These are phyloP conservation scores for Sporothrix protearum DNA, from an alignment of 2,329 filamentous ascomycete species.

Conservation along the genomic window DNA sequence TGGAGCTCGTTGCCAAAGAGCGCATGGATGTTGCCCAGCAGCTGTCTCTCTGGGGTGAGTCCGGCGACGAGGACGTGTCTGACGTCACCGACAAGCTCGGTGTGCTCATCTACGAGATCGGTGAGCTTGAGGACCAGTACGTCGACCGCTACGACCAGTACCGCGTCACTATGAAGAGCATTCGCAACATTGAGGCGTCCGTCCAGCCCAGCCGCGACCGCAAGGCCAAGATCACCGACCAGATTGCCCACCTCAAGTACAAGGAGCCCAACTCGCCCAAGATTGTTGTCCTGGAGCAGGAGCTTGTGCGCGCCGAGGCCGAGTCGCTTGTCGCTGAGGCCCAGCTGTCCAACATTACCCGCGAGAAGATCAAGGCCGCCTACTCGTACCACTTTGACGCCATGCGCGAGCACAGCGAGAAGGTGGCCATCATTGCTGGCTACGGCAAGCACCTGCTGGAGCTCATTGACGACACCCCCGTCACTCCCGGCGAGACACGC, in stretches of 20 bases:
- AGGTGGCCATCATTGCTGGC: conserved; percentile 94
- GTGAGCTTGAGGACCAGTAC: conserved; percentile 96
- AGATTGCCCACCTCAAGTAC: conserved; percentile 98
- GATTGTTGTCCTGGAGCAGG: conserved; percentile 96
- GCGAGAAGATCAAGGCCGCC: conserved; percentile 97
- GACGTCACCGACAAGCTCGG: conserved; percentile 99
- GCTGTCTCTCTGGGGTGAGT: conserved; percentile 96
- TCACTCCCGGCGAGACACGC: conserved; percentile 94
- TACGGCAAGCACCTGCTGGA: conserved; percentile 98
- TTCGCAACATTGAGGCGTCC: conserved; percentile 97
- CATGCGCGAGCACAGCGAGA: conserved; percentile 94
- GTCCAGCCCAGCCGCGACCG: conserved; percentile 97
- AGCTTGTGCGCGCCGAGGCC: conserved; percentile 95
- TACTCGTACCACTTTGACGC: conserved; percentile 99
- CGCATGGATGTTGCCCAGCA: conserved; percentile 99
- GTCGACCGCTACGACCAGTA: conserved; percentile 99
- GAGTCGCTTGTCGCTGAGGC: conserved; percentile 98
- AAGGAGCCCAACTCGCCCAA: conserved; percentile 98
- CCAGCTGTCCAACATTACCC: conserved; percentile 97
- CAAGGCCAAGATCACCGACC: conserved; percentile 98
- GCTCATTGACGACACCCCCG: conserved; percentile 91
- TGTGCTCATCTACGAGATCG: conserved; percentile 96
- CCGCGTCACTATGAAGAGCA: conserved; percentile 98
- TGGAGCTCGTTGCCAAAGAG: conserved; percentile 91
- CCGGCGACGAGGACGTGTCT: conserved; percentile 93